Conservation (phyloP, 148 eudicot genomes). For the Vaccinium corymbosum region DNA sequence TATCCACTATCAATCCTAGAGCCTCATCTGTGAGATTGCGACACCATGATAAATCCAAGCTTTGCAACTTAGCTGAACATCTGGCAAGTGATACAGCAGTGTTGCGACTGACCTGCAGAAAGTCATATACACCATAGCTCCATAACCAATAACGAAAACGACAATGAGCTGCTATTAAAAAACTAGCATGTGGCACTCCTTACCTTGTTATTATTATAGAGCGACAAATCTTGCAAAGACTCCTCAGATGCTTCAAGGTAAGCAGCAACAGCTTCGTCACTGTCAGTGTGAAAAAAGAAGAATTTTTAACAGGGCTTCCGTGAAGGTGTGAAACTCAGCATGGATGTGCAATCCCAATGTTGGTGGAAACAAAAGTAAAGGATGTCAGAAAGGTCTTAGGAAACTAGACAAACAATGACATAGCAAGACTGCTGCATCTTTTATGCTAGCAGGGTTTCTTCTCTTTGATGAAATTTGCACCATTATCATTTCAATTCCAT, state of each 20-base stretch:
- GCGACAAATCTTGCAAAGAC: constrained; percentile 54
- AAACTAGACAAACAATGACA: constrained; percentile 6
- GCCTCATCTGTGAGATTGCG: constrained; percentile 73
- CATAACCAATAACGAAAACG: constrained; percentile 5
- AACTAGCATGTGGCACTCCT: background rate
- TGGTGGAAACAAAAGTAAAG: background rate
- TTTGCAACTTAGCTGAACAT: constrained; percentile 49
- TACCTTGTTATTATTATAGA: constrained; percentile 66
- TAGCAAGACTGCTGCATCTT: constrained; percentile 2
- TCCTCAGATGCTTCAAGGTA: constrained; percentile 72
- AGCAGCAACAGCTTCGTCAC: constrained; percentile 96
- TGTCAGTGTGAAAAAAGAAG: constrained; percentile 29
- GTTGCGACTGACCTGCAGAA: constrained; percentile 56
- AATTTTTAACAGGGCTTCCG: constrained; percentile 12
- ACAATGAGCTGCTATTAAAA: background rate
- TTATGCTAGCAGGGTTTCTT: background rate
- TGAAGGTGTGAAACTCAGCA: background rate
- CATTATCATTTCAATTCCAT: background rate
- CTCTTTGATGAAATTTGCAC: background rate
- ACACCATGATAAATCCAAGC: constrained; percentile 89
- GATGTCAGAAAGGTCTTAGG: background rate
- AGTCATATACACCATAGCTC: background rate
- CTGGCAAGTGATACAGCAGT: constrained; percentile 70
- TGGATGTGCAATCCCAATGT: background rate
- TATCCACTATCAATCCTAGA: constrained; percentile 79